These are phyloP conservation scores for Pseudogymnoascus sp. DNA, from an alignment of 2,329 filamentous ascomycete species.

Conservation along the genomic window DNA sequence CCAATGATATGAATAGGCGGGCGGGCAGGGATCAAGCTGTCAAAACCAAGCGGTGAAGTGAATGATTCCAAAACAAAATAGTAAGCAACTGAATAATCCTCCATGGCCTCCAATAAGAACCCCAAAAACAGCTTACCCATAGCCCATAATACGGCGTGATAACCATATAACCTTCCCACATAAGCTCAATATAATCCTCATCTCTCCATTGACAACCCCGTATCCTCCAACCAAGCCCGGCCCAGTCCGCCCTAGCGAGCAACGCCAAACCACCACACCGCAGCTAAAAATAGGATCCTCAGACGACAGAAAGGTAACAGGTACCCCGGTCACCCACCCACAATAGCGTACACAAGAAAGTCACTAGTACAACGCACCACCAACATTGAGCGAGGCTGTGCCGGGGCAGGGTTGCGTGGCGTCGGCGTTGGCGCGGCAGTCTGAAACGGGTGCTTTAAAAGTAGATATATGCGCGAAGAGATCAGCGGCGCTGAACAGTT, in stretches of 20 bases:
- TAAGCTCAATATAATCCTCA: neutral
- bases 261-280: neutral
- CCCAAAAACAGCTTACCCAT: neutral
- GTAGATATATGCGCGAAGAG: neutral
- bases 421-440: neutral
- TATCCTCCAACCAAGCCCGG: neutral
- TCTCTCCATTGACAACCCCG: neutral
- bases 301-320: neutral
- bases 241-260: neutral
- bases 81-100: neutral
- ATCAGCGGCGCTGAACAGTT: neutral
- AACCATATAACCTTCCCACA: neutral
- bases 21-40: neutral
- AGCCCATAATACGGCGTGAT: neutral
- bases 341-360: neutral
- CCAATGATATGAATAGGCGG: neutral
- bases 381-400: neutral
- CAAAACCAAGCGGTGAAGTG: neutral
- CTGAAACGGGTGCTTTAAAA: neutral
- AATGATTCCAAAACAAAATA: neutral
- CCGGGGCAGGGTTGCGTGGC: neutral
- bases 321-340: neutral
- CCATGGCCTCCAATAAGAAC: neutral
- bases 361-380: neutral
- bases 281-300: neutral